Percentiles rank a stretch among this genome's conserved stretches.
phyloP scores from a whole-genome alignment of 768 basidiomycete species.

The Rhodocollybia butyracea region DNA sequence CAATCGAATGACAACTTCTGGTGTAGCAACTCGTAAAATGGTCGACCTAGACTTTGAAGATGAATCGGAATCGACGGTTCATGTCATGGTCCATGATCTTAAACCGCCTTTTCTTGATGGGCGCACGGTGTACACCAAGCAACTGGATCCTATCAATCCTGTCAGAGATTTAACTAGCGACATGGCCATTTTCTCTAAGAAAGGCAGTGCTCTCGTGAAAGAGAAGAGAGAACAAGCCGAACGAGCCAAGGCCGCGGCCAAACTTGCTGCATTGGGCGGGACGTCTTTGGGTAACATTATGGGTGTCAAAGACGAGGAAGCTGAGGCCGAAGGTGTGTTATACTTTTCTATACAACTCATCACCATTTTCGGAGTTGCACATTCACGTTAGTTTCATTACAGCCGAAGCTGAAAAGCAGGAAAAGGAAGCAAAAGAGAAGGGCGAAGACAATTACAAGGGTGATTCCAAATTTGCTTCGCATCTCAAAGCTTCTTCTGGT shows the following conservation, averaged over 20 bases:
- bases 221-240: constrained; percentile 97
- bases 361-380: constrained; percentile 54
- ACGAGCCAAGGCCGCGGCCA: constrained; percentile 93
- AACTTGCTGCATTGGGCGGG: constrained; percentile 87
- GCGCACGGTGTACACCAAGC: constrained; percentile 92
- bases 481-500: constrained; percentile 77
- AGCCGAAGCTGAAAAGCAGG: constrained; percentile 57
- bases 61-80: constrained; percentile 93
- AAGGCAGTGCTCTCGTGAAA: constrained; percentile 91
- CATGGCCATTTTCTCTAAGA: constrained; percentile 94
- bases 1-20: constrained; percentile 95
- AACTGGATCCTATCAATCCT: constrained; percentile 96
- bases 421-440: constrained; percentile 45
- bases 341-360: constrained; percentile 14
- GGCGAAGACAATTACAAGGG: constrained; percentile 76
- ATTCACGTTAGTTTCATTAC: constrained; percentile 57
- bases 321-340: constrained; percentile 82
- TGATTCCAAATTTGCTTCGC: constrained; percentile 96
- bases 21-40: constrained; percentile 81
- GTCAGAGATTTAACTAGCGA: constrained; percentile 92
- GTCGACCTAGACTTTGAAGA: constrained; percentile 96
- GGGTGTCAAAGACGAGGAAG: constrained; percentile 95
- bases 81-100: constrained; percentile 95
- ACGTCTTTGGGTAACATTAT: constrained; percentile 96
- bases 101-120: constrained; percentile 99